phyloP scores from a whole-genome alignment of 1,284 basidiomycete species.

The Porogramme epimiltina region DNA sequence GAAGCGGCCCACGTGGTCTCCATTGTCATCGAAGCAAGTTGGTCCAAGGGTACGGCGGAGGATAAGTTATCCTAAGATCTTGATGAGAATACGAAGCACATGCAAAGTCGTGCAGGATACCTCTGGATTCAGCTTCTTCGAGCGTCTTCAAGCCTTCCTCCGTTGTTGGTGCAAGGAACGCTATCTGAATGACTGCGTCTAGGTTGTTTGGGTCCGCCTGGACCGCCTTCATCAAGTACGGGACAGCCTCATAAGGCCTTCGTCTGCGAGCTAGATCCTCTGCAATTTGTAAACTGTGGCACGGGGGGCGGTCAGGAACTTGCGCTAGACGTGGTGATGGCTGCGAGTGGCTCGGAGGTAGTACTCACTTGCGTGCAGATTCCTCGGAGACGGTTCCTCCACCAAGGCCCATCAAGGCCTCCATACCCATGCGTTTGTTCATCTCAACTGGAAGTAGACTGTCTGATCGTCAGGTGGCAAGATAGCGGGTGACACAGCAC shows the following conservation, averaged over 20 bases:
- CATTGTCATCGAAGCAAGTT: slow-evolving; percentile 40
- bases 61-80: slow-evolving; percentile 29
- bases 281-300: slow-evolving; percentile 28
- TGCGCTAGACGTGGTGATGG: too few relatives aligned
- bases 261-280: slow-evolving; percentile 30
- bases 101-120: slow-evolving; percentile 1
- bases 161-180: slow-evolving; percentile 28
- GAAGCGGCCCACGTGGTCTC: slow-evolving; percentile 36
- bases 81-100: not conserved
- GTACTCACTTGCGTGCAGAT: slow-evolving; percentile 26
- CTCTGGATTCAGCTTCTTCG: slow-evolving; percentile 21
- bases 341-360: too few relatives aligned
- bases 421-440: slow-evolving; percentile 26
- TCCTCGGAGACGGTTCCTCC: slow-evolving; percentile 30
- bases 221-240: slow-evolving; percentile 31
- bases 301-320: too few relatives aligned
- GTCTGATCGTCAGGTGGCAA: not conserved
- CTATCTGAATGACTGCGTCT: slow-evolving; percentile 30
- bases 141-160: slow-evolving; percentile 23
- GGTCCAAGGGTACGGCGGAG: slow-evolving; percentile 34
- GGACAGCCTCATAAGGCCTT: slow-evolving; percentile 28
- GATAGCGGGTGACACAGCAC: not conserved
- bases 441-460: not conserved
- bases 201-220: slow-evolving; percentile 30
- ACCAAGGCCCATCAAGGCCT: slow-evolving; percentile 23